Conservation (phyloP, 106 monocot genomes). For the Chionographis japonica region DNA sequence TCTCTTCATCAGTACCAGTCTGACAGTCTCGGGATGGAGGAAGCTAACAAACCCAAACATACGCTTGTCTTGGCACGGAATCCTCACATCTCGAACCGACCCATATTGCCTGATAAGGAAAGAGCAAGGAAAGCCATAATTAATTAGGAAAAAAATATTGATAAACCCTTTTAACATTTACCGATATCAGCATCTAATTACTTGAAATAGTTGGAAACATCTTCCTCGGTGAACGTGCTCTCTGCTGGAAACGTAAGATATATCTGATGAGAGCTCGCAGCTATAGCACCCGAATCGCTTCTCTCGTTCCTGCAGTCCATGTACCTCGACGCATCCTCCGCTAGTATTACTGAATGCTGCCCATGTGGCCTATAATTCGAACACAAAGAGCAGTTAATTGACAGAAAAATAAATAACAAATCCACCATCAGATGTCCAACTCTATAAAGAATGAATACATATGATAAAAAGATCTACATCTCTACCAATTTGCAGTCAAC, state of each 20-base stretch:
- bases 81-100: constrained; percentile 79
- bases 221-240: constrained; percentile 59
- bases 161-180: not conserved
- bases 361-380: constrained; percentile 44
- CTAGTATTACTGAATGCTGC: constrained; percentile 48
- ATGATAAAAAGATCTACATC: no score
- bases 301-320: constrained; percentile 24
- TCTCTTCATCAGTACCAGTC: constrained; percentile 34
- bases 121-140: not conserved
- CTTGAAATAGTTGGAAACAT: constrained; percentile 65
- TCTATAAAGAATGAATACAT: no score
- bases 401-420: no score
- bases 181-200: not conserved
- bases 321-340: constrained; percentile 31
- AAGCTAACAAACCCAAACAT: constrained; percentile 87
- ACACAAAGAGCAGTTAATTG: not conserved
- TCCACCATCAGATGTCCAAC: no score
- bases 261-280: constrained; percentile 55
- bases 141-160: not conserved
- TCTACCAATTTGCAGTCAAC: no score
- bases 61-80: constrained; percentile 71
- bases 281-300: constrained; percentile 5
- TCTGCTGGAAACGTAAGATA: constrained; percentile 77
- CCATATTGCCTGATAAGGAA: constrained; percentile 37
- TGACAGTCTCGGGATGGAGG: constrained; percentile 47